These are phyloP conservation scores for Nissolia schottii DNA, from an alignment of 306 rosid genomes.

Conservation along the genomic window DNA sequence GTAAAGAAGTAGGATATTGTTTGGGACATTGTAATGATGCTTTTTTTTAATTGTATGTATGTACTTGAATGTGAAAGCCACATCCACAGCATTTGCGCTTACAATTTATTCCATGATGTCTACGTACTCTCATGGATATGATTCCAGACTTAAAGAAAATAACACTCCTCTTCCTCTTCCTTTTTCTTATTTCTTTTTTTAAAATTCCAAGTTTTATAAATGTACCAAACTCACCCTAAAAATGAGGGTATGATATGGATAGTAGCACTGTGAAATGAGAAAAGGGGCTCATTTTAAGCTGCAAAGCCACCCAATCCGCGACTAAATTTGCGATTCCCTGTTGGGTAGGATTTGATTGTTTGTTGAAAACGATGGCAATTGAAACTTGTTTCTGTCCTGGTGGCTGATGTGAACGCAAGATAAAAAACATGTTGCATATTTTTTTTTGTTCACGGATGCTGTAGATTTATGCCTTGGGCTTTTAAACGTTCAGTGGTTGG, in stretches of 20 bases:
- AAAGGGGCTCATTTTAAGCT: neutral
- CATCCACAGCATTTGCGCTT: slow-evolving; percentile 3
- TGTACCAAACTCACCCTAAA: too few relatives aligned
- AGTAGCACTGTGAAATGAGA: neutral
- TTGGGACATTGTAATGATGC: neutral
- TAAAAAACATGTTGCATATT: neutral
- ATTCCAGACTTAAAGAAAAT: neutral
- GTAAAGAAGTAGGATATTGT: neutral
- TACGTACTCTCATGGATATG: neutral
- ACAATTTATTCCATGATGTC: slow-evolving; percentile 1
- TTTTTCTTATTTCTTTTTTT: too few relatives aligned
- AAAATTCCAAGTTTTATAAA: too few relatives aligned
- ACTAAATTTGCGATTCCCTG: neutral
- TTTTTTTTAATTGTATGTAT: neutral
- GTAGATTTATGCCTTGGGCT: neutral
- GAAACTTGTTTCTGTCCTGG: neutral
- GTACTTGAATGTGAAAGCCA: slow-evolving; percentile 19
- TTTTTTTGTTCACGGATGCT: neutral
- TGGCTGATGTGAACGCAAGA: neutral
- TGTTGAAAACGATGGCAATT: slow-evolving; percentile 5
- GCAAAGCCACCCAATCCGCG: neutral
- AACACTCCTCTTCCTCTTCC: too few relatives aligned
- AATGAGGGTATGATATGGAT: neutral
- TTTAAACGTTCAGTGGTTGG: neutral
- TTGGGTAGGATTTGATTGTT: neutral